Conservation (phyloP, 768 basidiomycete species). For the Serendipita sp. region DNA sequence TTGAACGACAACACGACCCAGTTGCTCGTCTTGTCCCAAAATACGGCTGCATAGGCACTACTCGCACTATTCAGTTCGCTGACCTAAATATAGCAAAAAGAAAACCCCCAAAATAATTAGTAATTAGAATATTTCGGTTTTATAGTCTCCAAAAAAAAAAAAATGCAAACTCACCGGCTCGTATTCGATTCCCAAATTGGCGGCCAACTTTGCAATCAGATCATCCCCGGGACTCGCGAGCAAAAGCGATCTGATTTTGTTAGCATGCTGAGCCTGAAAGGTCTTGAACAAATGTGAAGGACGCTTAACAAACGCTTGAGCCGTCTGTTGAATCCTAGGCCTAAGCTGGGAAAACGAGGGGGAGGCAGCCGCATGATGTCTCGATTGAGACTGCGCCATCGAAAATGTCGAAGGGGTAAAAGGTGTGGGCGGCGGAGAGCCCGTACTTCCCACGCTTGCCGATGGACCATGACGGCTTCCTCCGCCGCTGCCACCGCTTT, state of each 20-base stretch:
- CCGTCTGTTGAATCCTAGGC: no score
- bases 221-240: slow-evolving; percentile 12
- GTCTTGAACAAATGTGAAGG: slow-evolving; percentile 4
- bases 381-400: neutral
- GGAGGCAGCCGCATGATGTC: neutral
- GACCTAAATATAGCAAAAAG: neutral
- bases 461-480: neutral
- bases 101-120: no score
- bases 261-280: slow-evolving; percentile 9
- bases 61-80: slow-evolving; percentile 12
- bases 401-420: neutral
- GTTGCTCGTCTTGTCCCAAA: slow-evolving; percentile 12
- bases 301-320: neutral
- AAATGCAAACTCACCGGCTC: neutral
- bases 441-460: neutral
- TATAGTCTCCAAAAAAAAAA: no score
- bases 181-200: slow-evolving; percentile 10
- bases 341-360: no score
- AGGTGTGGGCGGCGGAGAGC: neutral
- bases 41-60: slow-evolving; percentile 12
- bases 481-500: neutral
- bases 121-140: no score
- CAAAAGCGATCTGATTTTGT: slow-evolving; percentile 9
- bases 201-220: slow-evolving; percentile 9
- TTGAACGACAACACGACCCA: slow-evolving; percentile 15